phyloP scores from a whole-genome alignment of 164 flowering plant genomes.

The Macadamia integrifolia region DNA sequence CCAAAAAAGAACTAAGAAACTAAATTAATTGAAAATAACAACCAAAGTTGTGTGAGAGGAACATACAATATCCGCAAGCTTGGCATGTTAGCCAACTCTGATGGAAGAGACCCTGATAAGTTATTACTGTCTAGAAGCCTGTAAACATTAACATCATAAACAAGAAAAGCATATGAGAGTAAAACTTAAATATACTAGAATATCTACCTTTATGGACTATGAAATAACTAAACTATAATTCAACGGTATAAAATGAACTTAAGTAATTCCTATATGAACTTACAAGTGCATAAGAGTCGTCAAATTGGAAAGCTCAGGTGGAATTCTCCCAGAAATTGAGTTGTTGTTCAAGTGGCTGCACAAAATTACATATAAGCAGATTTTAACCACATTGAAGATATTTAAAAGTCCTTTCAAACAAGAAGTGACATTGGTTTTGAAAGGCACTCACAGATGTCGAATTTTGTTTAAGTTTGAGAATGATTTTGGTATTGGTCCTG shows the following conservation, averaged over 20 bases:
- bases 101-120: conserved; percentile 84
- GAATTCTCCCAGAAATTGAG: conserved; percentile 73
- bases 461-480: conserved; percentile 51
- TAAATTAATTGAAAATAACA: neutral
- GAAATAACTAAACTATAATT: too few relatives aligned
- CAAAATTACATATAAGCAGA: conserved; percentile 4
- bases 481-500: conserved; percentile 76
- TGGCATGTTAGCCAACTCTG: conserved; percentile 62
- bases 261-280: conserved; percentile 25
- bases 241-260: neutral
- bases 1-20: neutral
- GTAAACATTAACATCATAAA: conserved; percentile 26
- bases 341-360: conserved; percentile 90
- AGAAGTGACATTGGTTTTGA: neutral
- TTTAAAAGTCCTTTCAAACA: neutral
- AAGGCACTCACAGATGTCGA: conserved; percentile 64
- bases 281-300: conserved; percentile 68
- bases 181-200: neutral
- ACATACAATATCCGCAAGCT: conserved; percentile 58
- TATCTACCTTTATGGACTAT: too few relatives aligned
- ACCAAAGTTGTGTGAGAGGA: neutral
- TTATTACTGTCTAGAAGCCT: conserved; percentile 96
- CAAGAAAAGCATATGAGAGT: neutral
- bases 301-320: conserved; percentile 53
- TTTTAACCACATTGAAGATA: neutral